Conservation (phyloP, 164 flowering plant species). For the Magnolia changhungtana region DNA sequence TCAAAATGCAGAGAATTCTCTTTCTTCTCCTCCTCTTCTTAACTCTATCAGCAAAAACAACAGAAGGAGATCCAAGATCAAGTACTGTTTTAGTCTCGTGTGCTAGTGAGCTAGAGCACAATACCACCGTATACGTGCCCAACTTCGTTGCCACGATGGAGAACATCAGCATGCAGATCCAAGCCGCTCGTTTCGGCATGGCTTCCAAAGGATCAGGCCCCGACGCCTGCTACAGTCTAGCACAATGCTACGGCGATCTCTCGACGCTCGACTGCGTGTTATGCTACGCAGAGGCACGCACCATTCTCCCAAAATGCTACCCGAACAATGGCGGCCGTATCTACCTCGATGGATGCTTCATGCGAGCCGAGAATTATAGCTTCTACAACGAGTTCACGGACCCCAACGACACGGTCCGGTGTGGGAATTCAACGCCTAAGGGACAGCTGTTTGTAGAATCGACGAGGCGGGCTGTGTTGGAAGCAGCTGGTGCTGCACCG, state of each 20-base stretch:
- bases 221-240: conserved; percentile 57
- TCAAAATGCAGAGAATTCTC: conserved; percentile 27
- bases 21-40: conserved; percentile 16
- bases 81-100: conserved; percentile 42
- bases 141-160: conserved; percentile 74
- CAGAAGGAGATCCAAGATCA: conserved; percentile 58
- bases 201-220: conserved; percentile 53
- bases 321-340: conserved; percentile 15
- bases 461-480: conserved; percentile 45
- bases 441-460: conserved; percentile 33
- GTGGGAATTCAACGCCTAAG: conserved; percentile 52
- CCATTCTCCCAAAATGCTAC: conserved; percentile 15
- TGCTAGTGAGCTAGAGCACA: conserved; percentile 43
- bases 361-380: conserved; percentile 22
- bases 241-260: conserved; percentile 91
- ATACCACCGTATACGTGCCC: conserved; percentile 46
- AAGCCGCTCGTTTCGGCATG: conserved; percentile 46
- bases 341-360: conserved; percentile 21
- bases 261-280: conserved; percentile 41
- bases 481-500: conserved; percentile 45
- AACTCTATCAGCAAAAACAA: conserved; percentile 16
- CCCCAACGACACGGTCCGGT: conserved; percentile 42
- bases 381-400: conserved; percentile 53
- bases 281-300: conserved; percentile 19
- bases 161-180: conserved; percentile 59